Conservation (phyloP, 495 filamentous ascomycete species). For the Evernia prunastri region DNA sequence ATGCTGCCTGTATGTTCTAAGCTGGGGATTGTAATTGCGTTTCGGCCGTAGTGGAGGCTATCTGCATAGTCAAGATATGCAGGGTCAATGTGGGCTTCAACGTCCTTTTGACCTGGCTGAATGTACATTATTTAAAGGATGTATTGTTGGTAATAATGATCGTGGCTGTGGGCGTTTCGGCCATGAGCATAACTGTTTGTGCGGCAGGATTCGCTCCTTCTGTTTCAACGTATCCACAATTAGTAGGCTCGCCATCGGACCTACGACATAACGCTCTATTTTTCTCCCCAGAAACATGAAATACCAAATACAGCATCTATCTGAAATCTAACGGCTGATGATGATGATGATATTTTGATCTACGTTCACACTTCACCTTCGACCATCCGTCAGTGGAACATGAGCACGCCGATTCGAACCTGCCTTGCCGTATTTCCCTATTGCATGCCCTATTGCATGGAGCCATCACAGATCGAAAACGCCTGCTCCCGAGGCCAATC, state of each 20-base stretch:
- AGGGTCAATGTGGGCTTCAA: too few species aligned
- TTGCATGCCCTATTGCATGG: neutral
- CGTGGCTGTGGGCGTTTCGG: constrained; percentile 2
- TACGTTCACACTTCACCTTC: neutral
- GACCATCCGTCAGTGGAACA: too few species aligned
- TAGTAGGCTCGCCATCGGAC: neutral
- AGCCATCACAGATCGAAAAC: neutral
- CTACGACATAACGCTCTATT: neutral
- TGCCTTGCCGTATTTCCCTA: neutral
- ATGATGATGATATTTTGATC: neutral
- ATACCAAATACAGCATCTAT: neutral
- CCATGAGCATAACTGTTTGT: neutral
- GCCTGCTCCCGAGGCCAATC: neutral
- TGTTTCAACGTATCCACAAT: neutral
- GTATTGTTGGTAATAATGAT: neutral
- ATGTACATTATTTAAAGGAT: neutral
- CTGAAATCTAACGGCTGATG: neutral
- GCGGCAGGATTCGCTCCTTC: constrained; percentile 1
- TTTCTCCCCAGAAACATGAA: neutral
- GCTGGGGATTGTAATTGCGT: neutral
- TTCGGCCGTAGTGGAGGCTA: neutral
- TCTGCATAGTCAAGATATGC: neutral
- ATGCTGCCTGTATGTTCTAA: neutral
- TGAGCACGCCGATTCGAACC: neutral
- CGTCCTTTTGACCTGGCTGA: neutral